phyloP scores from a whole-genome alignment of 257 asterid genomes.

The Thymus quinquecostatus region DNA sequence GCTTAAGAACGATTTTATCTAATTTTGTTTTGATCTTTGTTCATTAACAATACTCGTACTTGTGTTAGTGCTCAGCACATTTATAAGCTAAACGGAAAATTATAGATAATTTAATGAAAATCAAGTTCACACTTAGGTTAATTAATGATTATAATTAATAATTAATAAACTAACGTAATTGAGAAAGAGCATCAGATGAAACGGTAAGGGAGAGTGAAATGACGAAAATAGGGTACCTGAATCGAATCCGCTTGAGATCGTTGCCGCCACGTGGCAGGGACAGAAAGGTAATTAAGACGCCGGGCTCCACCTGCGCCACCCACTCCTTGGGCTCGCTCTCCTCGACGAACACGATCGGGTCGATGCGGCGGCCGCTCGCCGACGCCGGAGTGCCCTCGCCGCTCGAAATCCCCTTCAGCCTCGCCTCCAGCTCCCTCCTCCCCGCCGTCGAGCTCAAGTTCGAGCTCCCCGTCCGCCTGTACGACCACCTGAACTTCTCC shows the following conservation, averaged over 20 bases:
- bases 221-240: conserved; percentile 61
- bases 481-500: conserved; percentile 83
- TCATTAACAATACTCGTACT: neutral
- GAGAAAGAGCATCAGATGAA: neutral
- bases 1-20: neutral
- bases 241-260: conserved; percentile 92
- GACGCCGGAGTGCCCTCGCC: conserved; percentile 94
- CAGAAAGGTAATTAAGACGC: conserved; percentile 88
- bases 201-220: neutral
- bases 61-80: conserved; percentile 29
- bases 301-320: conserved; percentile 99
- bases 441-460: conserved; percentile 72
- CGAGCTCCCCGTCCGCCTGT: conserved; percentile 83
- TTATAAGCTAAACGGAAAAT: neutral
- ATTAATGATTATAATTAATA: neutral
- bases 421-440: conserved; percentile 85
- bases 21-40: neutral
- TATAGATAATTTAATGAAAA: conserved; percentile 1
- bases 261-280: conserved; percentile 95
- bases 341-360: conserved; percentile 83
- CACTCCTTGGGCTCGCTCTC: conserved; percentile 96
- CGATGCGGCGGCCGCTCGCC: conserved; percentile 91
- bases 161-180: neutral
- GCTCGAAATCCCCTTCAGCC: conserved; percentile 88
- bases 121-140: neutral